Base-by-base conservation (phyloP, 345 rosid species). In the Salix koriyanagi region DNA sequence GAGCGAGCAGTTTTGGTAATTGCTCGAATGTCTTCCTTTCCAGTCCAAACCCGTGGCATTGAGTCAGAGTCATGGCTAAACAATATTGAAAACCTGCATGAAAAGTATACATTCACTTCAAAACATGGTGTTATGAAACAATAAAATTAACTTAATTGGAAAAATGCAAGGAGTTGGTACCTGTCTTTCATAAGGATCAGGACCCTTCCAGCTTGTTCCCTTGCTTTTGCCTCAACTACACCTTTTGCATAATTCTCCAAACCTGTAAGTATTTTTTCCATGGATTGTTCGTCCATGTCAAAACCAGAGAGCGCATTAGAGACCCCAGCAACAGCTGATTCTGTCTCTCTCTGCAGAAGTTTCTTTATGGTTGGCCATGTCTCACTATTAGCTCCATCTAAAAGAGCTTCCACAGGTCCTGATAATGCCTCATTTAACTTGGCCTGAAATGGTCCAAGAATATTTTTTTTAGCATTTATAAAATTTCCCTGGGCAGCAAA, bases 41-140 rank as follows among this genome's bases (percentile, higher is more conserved):
- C 98, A 7, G 92, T 94, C 99, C 99, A 96, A 76, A 96, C 86
- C 61, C 99, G 94, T 16, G 99, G 97, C 96, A 96, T 92, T 74
- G 99, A 96, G 77, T 96, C 99, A 75, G 97, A 79, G 86, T 94
- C 99, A 80, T 89, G 97, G 87, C 95, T 90, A 70, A 96, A 94
- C 79, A 96, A 82, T 77, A 83, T 88, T 65, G 98, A 79, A 88
- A 96, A 96, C 88, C 99, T 96, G 91, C 25, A 76, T 19, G 70
- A 71, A 75, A 79, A 73, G 34, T 67, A 70, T 56, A 15, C 26
- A 67, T 76, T 72, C 70, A 83, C 69, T 72, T 64, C 19, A 58
- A 72, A 71, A 76, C 37, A 46, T 69, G 36, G 26, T 62, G 26
- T 62, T 56, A 18, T 50, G 26, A 61, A 77, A 52, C 56, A 76